Evolutionary conservation across 1,284 basidiomycete species (phyloP).

Genomic region (Cutaneotrichosporon daszewskae): DNA sequence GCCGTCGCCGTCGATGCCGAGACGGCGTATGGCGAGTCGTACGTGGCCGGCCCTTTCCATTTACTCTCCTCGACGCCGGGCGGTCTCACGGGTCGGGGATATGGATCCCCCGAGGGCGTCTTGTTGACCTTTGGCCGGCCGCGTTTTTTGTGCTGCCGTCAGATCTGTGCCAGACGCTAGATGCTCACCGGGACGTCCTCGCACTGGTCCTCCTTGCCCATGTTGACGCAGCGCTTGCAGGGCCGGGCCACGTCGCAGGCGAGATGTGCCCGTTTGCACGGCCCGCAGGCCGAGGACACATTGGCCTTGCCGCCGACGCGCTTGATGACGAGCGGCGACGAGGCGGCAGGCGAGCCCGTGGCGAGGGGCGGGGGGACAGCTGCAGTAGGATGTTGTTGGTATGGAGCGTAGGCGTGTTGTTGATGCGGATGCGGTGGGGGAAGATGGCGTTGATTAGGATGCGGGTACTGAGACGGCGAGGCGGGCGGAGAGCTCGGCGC

Average conservation of each 20-base stretch:
- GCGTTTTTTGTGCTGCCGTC: conserved; percentile 40
- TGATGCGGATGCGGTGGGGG: background rate
- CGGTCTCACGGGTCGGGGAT: conserved; percentile 8
- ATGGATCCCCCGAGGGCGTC: conserved; percentile 28
- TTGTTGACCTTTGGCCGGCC: conserved; percentile 41
- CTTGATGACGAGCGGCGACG: conserved; percentile 10
- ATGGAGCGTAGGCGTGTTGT: background rate
- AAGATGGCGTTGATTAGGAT: background rate
- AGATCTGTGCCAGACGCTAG: background rate
- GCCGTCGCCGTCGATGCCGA: conserved; percentile 4
- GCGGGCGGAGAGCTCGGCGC: too few relatives aligned
- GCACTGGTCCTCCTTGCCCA: conserved; percentile 41
- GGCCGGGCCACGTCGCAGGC: conserved; percentile 42
- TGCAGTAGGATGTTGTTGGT: background rate
- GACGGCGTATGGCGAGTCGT: conserved; percentile 18
- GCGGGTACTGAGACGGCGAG: background rate
- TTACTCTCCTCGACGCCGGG: conserved; percentile 6
- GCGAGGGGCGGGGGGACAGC: background rate
- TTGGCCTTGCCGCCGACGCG: conserved; percentile 31
- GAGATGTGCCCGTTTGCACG: conserved; percentile 42
- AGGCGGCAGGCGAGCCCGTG: background rate
- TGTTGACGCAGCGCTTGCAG: conserved; percentile 43
- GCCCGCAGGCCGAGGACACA: conserved; percentile 38
- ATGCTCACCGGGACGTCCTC: conserved; percentile 45
- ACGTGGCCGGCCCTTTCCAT: conserved; percentile 24